Base-by-base conservation (phyloP, 2,329 filamentous ascomycete species). In the Torrubiella hemipterigena region DNA sequence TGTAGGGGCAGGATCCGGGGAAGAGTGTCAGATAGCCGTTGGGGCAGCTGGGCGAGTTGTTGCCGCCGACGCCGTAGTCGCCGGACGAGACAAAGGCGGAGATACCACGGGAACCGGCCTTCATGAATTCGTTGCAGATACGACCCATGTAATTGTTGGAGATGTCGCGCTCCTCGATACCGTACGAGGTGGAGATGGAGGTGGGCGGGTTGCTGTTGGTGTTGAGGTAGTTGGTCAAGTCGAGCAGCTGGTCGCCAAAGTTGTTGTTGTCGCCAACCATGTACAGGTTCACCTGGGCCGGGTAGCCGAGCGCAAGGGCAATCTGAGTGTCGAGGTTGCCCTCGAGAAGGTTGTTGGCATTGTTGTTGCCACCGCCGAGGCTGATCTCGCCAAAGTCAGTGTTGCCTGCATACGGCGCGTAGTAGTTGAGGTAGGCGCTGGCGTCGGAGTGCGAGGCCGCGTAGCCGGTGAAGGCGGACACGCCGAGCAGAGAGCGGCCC, bases 71-170 rank as follows among this genome's bases (percentile, higher is more conserved):
- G 2, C 44, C 44, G 10, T 38, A 17, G 12, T 46, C 44, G 0
- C 44, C 44, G 2, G 44, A 46, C 2, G 65, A 63, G 40, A 63
- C 67, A 19, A 72, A 36, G n/a, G 73, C 49, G 2, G 62, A 61
- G 11, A 69, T 55, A 18, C 67, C 67, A 3, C 39, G 34, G 68
- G 68, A 34, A 15, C 62, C 67, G 3, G 71, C 59, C 52, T 73
- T 73, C 59, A 71, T 60, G 46, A 66, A 72, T 52, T 72, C 67
- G 36, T 56, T 50, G 46, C 68, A 73, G 45, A 73, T 68, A 4
- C 68, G 55, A 25, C 54, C 44, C 9, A 41, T 22, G 33, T 42
- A 41, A 15, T 21, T 21, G n/a, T 15, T 16, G 6, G 28, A 21
- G 17, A 40, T 48, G 30, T 61, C 59, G 10, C 53, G 58, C 48